A percentile compares a stretch with the other conserved stretches of the same genome.
These are phyloP conservation scores for Caulochytrium protostelioides DNA, from an alignment of 371 early-diverging fungal species.

Conservation along the genomic window DNA sequence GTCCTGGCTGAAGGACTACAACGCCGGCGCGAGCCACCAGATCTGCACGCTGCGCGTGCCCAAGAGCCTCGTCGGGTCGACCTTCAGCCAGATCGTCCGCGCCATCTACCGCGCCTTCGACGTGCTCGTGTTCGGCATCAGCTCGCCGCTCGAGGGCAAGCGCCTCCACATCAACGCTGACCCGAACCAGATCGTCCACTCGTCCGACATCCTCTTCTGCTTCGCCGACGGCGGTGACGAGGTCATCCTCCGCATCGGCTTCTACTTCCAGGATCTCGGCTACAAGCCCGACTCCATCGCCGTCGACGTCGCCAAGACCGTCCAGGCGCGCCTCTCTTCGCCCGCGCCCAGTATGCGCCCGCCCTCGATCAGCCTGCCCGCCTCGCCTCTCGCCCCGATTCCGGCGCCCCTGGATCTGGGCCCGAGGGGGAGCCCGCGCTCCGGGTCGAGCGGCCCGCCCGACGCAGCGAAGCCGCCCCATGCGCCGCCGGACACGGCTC, in stretches of 20 bases:
- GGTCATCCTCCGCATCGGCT: conserved; percentile 11
- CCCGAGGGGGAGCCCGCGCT: too few species aligned
- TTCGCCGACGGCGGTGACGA: conserved; percentile 16
- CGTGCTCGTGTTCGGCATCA: conserved; percentile 15
- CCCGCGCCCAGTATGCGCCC: too few species aligned
- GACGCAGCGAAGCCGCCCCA: too few species aligned
- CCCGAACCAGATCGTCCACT: conserved; percentile 4
- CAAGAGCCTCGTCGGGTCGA: conserved; percentile 12
- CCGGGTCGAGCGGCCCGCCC: too few species aligned
- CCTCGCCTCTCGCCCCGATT: too few species aligned
- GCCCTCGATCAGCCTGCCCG: too few species aligned
- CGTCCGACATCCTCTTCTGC: conserved; percentile 17
- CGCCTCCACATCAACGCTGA: conserved; percentile 9
- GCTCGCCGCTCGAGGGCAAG: neutral
- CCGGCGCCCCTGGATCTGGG: too few species aligned
- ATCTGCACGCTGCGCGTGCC: conserved; percentile 17
- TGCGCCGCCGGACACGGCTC: too few species aligned
- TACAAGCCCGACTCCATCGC: too few species aligned
- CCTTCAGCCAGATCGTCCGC: conserved; percentile 12
- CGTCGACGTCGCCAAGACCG: too few species aligned
- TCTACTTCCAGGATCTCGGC: conserved; percentile 17
- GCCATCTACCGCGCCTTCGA: conserved; percentile 11
- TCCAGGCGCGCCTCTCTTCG: too few species aligned
- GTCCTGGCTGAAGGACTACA: conserved; percentile 18
- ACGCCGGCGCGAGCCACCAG: conserved; percentile 18